Evolutionary conservation across 1,139 yeast species (phyloP).

Genomic region (Zygosaccharomyces sapae): DNA sequence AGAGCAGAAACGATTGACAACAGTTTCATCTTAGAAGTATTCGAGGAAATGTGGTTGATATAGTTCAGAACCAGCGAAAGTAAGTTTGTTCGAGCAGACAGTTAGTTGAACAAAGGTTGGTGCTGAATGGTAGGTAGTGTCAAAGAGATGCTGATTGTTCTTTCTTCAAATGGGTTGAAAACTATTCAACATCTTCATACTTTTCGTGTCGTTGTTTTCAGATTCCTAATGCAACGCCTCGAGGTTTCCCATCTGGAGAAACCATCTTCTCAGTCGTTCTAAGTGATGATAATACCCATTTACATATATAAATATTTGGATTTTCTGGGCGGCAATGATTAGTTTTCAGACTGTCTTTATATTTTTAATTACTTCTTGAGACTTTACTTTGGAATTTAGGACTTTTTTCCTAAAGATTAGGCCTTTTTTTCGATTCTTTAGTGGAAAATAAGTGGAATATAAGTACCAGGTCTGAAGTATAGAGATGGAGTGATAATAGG

Average conservation of each 20-base stretch:
- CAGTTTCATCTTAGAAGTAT: neutral
- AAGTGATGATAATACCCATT: neutral
- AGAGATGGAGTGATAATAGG: neutral
- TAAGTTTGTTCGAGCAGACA: neutral
- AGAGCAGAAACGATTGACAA: conserved; percentile 1
- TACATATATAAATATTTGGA: neutral
- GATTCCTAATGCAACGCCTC: conserved; percentile 5
- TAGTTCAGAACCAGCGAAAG: neutral
- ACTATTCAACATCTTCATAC: neutral
- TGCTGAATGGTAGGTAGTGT: no score
- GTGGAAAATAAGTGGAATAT: neutral
- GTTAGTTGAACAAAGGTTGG: no score
- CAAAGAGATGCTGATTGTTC: no score
- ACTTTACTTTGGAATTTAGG: no score
- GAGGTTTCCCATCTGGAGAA: conserved; percentile 5
- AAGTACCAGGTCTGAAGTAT: neutral
- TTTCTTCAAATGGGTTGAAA: neutral
- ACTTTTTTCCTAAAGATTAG: neutral
- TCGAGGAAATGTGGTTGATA: no score
- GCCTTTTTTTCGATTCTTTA: neutral
- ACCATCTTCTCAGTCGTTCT: neutral
- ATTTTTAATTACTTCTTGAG: no score
- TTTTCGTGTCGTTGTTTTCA: conserved; percentile 4
- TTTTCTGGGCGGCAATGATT: neutral
- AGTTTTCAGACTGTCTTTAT: no score